Evolutionary conservation across 140 eudicot genomes (phyloP).

Genomic region (Senecio squalidus): DNA sequence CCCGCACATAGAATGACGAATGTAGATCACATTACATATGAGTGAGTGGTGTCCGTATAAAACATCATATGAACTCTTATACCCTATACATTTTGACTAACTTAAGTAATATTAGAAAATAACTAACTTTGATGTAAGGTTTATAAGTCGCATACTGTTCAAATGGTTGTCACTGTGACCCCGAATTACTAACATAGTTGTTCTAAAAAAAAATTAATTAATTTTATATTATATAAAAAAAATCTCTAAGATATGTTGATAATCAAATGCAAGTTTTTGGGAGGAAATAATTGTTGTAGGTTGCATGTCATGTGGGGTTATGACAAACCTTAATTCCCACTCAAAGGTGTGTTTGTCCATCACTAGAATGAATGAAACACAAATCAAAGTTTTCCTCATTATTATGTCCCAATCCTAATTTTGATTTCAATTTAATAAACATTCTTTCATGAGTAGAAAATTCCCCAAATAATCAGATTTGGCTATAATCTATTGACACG

Average conservation of each 20-base stretch:
- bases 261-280: neutral
- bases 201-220: too few relatives aligned
- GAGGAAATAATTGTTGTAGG: slow-evolving; percentile 29
- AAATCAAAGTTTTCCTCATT: slow-evolving; percentile 32
- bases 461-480: slow-evolving; percentile 2
- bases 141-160: too few relatives aligned
- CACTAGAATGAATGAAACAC: slow-evolving; percentile 28
- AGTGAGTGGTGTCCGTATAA: too few relatives aligned
- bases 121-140: too few relatives aligned
- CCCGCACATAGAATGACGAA: too few relatives aligned
- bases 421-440: neutral
- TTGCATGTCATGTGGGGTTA: slow-evolving; percentile 41
- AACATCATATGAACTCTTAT: too few relatives aligned
- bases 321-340: slow-evolving; percentile 37
- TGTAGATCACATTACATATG: too few relatives aligned
- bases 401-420: slow-evolving; percentile 26
- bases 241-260: neutral
- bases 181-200: too few relatives aligned
- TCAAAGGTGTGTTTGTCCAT: slow-evolving; percentile 29
- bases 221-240: neutral
- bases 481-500: neutral
- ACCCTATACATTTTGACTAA: too few relatives aligned
- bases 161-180: too few relatives aligned
- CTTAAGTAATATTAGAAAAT: too few relatives aligned
- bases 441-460: neutral